Percentiles rank a stretch among this genome's conserved stretches.
Conservation (phyloP, 176 grass and related monocot species). For the Carex littledalei region DNA sequence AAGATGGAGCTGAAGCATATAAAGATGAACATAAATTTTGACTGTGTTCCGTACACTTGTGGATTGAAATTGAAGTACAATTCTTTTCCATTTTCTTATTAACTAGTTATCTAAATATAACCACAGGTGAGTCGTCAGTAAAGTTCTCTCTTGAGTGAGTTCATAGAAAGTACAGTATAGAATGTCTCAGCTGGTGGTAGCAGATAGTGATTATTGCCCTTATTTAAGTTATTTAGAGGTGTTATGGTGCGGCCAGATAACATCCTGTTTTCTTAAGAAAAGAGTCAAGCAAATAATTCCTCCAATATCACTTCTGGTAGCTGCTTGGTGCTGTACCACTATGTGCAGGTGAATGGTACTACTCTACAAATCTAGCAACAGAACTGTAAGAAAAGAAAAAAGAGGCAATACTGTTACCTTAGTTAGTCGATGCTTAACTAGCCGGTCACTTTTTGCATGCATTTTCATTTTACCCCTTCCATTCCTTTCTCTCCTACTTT, state of each 20-base stretch:
- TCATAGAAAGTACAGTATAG: not conserved
- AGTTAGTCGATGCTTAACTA: conserved; percentile 45
- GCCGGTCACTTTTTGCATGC: conserved; percentile 32
- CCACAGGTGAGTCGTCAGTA: not conserved
- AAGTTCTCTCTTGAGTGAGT: not conserved
- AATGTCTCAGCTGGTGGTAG: not conserved
- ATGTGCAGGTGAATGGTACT: not conserved
- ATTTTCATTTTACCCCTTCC: conserved; percentile 24
- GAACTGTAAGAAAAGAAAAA: not conserved
- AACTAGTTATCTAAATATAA: not conserved
- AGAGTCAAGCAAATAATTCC: not conserved
- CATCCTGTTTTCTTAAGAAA: not conserved
- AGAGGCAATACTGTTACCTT: conserved; percentile 47
- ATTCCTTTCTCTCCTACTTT: conserved; percentile 30
- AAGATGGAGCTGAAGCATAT: conserved; percentile 8
- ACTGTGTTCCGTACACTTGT: not conserved
- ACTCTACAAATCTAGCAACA: not conserved
- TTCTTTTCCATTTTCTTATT: not conserved
- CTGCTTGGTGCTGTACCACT: not conserved
- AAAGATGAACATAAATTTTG: not conserved
- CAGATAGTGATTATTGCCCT: not conserved
- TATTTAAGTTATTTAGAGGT: not conserved
- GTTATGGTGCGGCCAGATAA: not conserved
- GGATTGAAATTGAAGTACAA: not conserved
- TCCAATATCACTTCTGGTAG: not conserved